Evolutionary conservation across 352 stramenopile species (phyloP).

Genomic region (Phytopythium kandeliae): DNA sequence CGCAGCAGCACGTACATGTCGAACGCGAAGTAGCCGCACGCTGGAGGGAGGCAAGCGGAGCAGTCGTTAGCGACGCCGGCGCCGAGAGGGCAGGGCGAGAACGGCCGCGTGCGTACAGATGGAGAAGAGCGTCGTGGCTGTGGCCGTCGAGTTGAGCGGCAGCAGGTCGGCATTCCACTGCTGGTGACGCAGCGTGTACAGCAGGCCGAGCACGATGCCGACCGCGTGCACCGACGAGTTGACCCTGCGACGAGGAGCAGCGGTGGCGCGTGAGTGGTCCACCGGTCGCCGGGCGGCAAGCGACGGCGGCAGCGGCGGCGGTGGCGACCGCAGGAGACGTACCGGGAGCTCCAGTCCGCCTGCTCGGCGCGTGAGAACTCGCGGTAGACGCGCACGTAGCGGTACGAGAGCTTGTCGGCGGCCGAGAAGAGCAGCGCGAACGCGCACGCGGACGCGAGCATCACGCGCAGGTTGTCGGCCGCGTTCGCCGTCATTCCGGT

Average conservation of each 20-base stretch:
- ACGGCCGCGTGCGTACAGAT: constrained; percentile 44
- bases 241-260: constrained; percentile 37
- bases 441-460: constrained; percentile 42
- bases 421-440: constrained; percentile 56
- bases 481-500: not conserved
- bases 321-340: constrained; percentile 1
- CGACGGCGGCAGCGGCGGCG: no score
- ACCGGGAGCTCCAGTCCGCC: constrained; percentile 81
- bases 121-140: constrained; percentile 63
- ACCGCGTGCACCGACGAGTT: constrained; percentile 78
- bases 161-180: constrained; percentile 60
- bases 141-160: constrained; percentile 40
- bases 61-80: not conserved
- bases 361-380: constrained; percentile 65
- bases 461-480: constrained; percentile 31
- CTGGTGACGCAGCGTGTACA: constrained; percentile 54
- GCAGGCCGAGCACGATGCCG: constrained; percentile 55
- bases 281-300: no score
- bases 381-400: constrained; percentile 55
- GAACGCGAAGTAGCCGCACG: constrained; percentile 79
- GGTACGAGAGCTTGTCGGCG: constrained; percentile 42
- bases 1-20: constrained; percentile 68
- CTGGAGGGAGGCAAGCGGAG: constrained; percentile 18
- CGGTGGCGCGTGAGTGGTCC: no score
- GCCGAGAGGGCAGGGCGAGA: not conserved